Base-by-base conservation (phyloP, 495 filamentous ascomycete genomes). In the Penicillium odoratum region DNA sequence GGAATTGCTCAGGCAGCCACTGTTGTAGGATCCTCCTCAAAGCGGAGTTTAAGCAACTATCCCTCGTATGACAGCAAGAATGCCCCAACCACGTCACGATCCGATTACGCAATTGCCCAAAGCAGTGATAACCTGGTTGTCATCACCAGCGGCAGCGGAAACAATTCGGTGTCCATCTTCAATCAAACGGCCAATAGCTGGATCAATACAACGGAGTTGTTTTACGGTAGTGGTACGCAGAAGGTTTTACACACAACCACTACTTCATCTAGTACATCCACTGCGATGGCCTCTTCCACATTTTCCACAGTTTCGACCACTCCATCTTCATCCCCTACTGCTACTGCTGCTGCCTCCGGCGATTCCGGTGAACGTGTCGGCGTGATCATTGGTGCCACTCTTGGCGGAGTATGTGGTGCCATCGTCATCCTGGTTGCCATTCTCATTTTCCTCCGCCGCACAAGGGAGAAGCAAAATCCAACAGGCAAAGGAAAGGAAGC, bases 121-220 rank as follows among this genome's bases (percentile, higher is more conserved):
- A 82, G 78, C 18, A 71, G 74, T 5, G 73, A 78, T 62, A 45
- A 45, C 15, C 61, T 92, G 58, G 87, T 92, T 1, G 88, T 95
- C 8, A 84, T 96, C 45, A 83, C 85, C 18, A 89, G 92, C 61
- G 94, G 93, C 30, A 84, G 84, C 62, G 75, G 78, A 15, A 72
- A 86, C 18, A 58, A 74, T 34, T 66, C 74, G 3, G 55, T 98
- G 21, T 84, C 81, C 57, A 88, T 98, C 59, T 98, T 97, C 73
- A 82, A 97, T 66, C 83, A 87, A 50, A 84, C 81, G 26, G 72
- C 81, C 50, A 96, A 98, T 66, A 72, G 78, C 59, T 98, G 94
- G 94, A 69, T 87, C 21, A 90, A 97, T 72, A 79, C 91, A 0
- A 87, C 83, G 3, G 71, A 81, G 25, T 70, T 88, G 30, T 87